A percentile compares a stretch with the other conserved stretches of the same genome.
These are phyloP conservation scores for Aspergillus aculeatinus DNA, from an alignment of 2,329 filamentous ascomycete genomes.

Conservation along the genomic window DNA sequence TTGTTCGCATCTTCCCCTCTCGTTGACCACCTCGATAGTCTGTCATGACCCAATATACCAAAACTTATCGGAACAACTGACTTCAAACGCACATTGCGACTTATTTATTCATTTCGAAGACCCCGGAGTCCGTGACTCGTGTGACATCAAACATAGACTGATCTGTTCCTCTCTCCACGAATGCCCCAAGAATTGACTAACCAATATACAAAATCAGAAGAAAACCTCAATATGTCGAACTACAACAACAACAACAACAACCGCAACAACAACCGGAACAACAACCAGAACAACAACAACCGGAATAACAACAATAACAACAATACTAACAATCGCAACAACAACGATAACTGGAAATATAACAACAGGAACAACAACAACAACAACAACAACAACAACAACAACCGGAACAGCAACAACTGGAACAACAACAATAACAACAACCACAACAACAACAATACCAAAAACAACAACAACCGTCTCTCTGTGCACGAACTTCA, in stretches of 20 bases:
- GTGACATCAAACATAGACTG: neutral
- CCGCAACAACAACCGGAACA: too few species aligned
- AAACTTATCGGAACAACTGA: neutral
- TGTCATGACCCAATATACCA: neutral
- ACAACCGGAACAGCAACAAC: too few species aligned
- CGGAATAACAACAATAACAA: too few species aligned
- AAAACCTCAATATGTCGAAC: neutral
- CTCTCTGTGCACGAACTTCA: neutral
- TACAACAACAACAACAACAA: too few species aligned
- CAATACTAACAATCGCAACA: too few species aligned
- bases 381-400: too few species aligned
- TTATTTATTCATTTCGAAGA: neutral
- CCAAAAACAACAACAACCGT: neutral
- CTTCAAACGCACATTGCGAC: neutral
- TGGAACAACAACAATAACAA: too few species aligned
- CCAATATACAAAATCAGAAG: neutral
- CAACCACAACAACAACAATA: too few species aligned
- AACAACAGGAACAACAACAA: too few species aligned
- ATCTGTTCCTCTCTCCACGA: neutral
- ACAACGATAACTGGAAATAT: too few species aligned
- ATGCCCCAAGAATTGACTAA: neutral
- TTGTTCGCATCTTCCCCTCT: neutral
- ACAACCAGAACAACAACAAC: too few species aligned
- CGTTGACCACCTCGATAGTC: too few species aligned
- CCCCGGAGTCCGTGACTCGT: neutral